A percentile compares a stretch with the other conserved stretches of the same genome.
phyloP scores from a whole-genome alignment of 768 basidiomycete species.

The Trametes meyenii region DNA sequence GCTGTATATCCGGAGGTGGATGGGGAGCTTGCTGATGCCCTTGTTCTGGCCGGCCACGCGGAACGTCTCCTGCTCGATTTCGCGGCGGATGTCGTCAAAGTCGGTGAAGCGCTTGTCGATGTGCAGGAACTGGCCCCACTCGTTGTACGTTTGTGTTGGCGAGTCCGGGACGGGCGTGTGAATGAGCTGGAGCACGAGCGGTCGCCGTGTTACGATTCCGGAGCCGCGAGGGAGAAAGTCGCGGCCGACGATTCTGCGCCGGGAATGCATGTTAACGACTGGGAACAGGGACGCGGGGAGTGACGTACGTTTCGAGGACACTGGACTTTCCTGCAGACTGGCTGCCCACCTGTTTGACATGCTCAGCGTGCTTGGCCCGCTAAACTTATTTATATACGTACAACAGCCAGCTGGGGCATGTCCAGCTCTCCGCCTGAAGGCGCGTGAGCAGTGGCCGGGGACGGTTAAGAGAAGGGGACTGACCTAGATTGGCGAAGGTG shows the following conservation, averaged over 20 bases:
- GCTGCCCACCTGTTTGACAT: constrained; percentile 75
- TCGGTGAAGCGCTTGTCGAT: constrained; percentile 97
- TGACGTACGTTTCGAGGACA: constrained; percentile 88
- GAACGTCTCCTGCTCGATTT: constrained; percentile 98
- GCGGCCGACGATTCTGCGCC: constrained; percentile 80
- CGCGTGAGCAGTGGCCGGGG: constrained; percentile 18
- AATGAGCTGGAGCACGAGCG: constrained; percentile 93
- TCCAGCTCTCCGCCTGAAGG: constrained; percentile 81
- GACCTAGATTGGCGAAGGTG: constrained; percentile 86
- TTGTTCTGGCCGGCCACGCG: constrained; percentile 99
- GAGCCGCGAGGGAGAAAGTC: constrained; percentile 87
- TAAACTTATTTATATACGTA: constrained; percentile 43
- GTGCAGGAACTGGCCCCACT: constrained; percentile 98
- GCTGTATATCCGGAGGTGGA: constrained; percentile 93
- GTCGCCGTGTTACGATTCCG: constrained; percentile 96
- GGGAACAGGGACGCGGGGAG: background rate
- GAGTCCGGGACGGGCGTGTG: constrained; percentile 74
- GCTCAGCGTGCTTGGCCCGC: constrained; percentile 4
- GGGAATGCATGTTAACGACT: background rate
- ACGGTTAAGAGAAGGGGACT: constrained; percentile 35
- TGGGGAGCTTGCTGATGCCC: constrained; percentile 94
- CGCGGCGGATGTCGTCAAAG: constrained; percentile 89
- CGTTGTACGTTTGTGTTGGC: constrained; percentile 54
- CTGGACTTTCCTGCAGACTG: constrained; percentile 97
- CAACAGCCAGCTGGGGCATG: constrained; percentile 90